Base-by-base conservation (phyloP, 805 yeast species). In the Jamesozyma hellenica region DNA sequence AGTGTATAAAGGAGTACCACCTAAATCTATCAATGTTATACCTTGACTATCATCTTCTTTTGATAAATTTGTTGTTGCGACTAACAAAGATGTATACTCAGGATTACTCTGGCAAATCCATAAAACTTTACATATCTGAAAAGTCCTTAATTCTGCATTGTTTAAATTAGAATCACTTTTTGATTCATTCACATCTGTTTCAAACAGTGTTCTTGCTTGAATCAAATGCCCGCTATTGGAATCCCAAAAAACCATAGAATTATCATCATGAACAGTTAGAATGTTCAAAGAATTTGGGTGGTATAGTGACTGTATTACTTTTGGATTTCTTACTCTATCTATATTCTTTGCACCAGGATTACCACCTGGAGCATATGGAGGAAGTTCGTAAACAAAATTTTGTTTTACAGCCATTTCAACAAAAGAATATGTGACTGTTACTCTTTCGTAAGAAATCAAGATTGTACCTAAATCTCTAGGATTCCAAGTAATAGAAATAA, bases 241-340 rank as follows among this genome's bases (percentile, higher is more conserved):
- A 59, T 92, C 98, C 96, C 97, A 92, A 54, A 92, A 92, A 1
- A 77, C 95, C 28, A 92, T 52, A 0, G 94, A 74, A 39, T 90
- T 90, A 53, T 88, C 95, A 17, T 67, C 77, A 58, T 90, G 94
- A 2, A 77, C 71, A 0, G 95, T 79, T 16, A 83, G 70, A 3
- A 85, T 63, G 55, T 88, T 94, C 34, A 87, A 70, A 0, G 97
- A 96, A 54, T 86, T 86, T 2, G 99, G 98, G 59, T 90, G 96
- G 75, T 84, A 92, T 27, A 75, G 66, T 0, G 95, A 79, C 36
- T 77, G 63, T 1, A 63, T 42, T 0, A 69, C 49, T 17, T 53
- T 56, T 2, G 79, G 78, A n/a, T 43, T 50, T 37, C 79, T 55
- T 0, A 52, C 32, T 2, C 58, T 51, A 16, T 52, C 49, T 3